phyloP scores from a whole-genome alignment of 208 protist species.

The Spongospora subterranea region DNA sequence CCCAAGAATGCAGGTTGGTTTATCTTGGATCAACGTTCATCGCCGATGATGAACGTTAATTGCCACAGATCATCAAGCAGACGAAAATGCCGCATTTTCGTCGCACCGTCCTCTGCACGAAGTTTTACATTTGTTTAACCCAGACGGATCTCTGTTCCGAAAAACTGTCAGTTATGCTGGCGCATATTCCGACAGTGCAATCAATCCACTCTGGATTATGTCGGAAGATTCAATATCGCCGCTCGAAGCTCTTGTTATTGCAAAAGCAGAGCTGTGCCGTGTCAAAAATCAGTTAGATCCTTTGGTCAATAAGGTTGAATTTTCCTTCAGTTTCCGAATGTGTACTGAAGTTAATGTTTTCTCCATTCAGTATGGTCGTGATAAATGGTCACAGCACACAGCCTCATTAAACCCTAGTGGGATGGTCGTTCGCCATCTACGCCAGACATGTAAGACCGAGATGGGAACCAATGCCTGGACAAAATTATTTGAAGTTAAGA shows the following conservation, averaged over 20 bases:
- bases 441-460: not conserved
- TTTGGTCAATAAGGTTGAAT: not conserved
- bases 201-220: not conserved
- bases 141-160: not conserved
- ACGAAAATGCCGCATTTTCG: not conserved
- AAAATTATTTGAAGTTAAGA: conserved; percentile 7
- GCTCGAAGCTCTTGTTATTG: not conserved
- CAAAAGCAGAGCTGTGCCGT: not conserved
- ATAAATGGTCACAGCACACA: not conserved
- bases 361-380: not conserved
- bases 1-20: too few relatives aligned
- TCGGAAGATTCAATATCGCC: not conserved
- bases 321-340: not conserved
- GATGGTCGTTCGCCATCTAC: not conserved
- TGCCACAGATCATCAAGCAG: not conserved
- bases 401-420: not conserved
- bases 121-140: not conserved
- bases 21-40: too few relatives aligned
- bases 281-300: not conserved
- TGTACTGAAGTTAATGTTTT: not conserved
- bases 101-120: not conserved
- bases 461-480: conserved; percentile 26
- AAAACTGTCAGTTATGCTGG: not conserved
- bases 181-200: not conserved
- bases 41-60: not conserved